Conservation (phyloP, 305 asterid species). For the Fraxinus ornus region DNA sequence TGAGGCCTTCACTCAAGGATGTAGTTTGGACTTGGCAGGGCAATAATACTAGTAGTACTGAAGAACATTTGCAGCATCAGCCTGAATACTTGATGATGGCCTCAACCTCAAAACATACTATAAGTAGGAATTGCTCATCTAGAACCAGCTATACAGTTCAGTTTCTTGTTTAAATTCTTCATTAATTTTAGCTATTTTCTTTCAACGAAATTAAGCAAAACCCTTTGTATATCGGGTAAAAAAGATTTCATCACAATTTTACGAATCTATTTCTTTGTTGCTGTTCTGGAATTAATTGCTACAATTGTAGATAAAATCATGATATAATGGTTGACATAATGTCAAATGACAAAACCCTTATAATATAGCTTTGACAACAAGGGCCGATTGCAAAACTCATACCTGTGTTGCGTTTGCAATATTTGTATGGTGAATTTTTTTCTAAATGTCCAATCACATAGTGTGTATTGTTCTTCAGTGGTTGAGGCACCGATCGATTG, state of each 20-base stretch:
- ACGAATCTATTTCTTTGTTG: no score
- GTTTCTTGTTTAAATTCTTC: background rate
- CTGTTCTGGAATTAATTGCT: no score
- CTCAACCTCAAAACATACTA: background rate
- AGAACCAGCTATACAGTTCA: background rate
- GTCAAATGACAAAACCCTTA: no score
- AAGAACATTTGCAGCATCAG: slow-evolving; percentile 5
- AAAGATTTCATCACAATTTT: background rate
- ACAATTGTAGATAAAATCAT: no score
- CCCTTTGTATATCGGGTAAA: background rate
- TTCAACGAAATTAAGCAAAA: background rate
- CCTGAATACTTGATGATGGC: background rate
- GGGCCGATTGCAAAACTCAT: no score
- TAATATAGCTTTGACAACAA: no score
- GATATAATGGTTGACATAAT: no score
- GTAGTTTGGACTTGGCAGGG: slow-evolving; percentile 40
- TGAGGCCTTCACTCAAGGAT: slow-evolving; percentile 50
- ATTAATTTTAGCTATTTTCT: background rate
- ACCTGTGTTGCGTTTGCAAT: no score
- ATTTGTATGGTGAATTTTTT: no score
- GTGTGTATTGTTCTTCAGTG: no score
- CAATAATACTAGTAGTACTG: background rate
- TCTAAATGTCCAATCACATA: no score
- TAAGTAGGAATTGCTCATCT: background rate
- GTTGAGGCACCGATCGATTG: no score